These are phyloP conservation scores for Lotmaria passim DNA, from an alignment of 208 protist species.

Conservation along the genomic window DNA sequence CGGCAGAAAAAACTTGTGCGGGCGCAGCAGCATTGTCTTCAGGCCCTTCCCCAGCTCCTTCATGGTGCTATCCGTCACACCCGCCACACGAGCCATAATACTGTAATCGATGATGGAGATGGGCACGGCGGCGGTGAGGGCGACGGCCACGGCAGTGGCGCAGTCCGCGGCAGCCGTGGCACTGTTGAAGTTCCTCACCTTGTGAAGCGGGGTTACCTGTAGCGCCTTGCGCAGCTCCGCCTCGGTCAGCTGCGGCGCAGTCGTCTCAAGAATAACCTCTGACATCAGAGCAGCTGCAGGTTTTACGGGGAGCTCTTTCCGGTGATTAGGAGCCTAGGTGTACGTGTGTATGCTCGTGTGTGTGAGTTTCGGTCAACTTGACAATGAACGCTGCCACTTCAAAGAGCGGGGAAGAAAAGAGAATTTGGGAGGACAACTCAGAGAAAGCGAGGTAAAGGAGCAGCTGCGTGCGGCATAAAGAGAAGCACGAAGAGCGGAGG, in stretches of 20 bases:
- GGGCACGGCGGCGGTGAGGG: slow-evolving; percentile 73
- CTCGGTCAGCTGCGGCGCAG: slow-evolving; percentile 30
- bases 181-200: slow-evolving; percentile 57
- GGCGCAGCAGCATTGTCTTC: slow-evolving; percentile 66
- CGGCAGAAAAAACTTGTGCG: slow-evolving; percentile 87
- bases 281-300: slow-evolving; percentile 6
- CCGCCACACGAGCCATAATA: slow-evolving; percentile 85
- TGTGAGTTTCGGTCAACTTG: too few relatives aligned
- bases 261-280: not conserved
- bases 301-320: too few relatives aligned
- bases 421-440: too few relatives aligned
- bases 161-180: slow-evolving; percentile 63
- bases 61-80: slow-evolving; percentile 75
- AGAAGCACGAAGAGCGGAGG: too few relatives aligned
- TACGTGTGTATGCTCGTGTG: too few relatives aligned
- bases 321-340: too few relatives aligned
- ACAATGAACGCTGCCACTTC: too few relatives aligned
- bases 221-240: slow-evolving; percentile 39
- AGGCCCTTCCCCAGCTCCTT: slow-evolving; percentile 67
- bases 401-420: too few relatives aligned
- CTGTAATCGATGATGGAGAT: slow-evolving; percentile 92
- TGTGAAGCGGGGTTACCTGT: slow-evolving; percentile 41
- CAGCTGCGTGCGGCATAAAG: too few relatives aligned
- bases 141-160: slow-evolving; percentile 66
- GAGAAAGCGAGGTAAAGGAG: too few relatives aligned